Evolutionary conservation across 148 eudicot species (phyloP).

Genomic region (Rhododendron ovatum): DNA sequence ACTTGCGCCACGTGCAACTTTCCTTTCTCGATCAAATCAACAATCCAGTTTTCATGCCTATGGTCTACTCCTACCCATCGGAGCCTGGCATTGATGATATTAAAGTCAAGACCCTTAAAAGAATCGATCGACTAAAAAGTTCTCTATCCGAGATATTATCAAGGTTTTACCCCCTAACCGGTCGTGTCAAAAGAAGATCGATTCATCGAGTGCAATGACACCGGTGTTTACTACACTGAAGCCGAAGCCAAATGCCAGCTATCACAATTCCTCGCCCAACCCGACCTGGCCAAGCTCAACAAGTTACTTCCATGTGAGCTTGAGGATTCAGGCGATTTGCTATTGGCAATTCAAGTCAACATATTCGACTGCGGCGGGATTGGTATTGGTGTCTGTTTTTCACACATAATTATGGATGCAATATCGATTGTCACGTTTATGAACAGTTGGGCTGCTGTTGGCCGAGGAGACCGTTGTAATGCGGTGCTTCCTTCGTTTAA

Average conservation of each 20-base stretch:
- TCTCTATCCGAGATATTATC: constrained; percentile 35
- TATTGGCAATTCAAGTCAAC: constrained; percentile 26
- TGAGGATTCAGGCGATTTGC: constrained; percentile 7
- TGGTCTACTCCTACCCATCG: not conserved
- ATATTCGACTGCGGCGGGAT: constrained; percentile 35
- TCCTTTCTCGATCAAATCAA: constrained; percentile 1
- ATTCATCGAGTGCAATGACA: constrained; percentile 39
- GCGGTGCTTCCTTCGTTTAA: constrained; percentile 4
- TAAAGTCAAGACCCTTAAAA: not conserved
- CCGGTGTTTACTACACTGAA: constrained; percentile 26
- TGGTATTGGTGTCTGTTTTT: constrained; percentile 17
- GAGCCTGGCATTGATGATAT: not conserved
- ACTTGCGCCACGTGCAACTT: not conserved
- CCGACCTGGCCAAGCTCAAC: constrained; percentile 24
- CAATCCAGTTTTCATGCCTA: not conserved
- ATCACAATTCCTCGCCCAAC: constrained; percentile 12
- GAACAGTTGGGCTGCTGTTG: constrained; percentile 29
- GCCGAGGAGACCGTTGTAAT: not conserved
- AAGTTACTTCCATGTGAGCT: constrained; percentile 30
- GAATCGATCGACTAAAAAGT: constrained; percentile 11
- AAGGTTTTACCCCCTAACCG: constrained; percentile 48
- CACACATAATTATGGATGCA: constrained; percentile 36
- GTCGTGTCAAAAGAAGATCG: constrained; percentile 28
- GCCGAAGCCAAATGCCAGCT: constrained; percentile 26
- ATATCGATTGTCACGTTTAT: constrained; percentile 21